These are phyloP conservation scores for Rhodofomes roseus DNA, from an alignment of 1,284 basidiomycete species.

Conservation along the genomic window DNA sequence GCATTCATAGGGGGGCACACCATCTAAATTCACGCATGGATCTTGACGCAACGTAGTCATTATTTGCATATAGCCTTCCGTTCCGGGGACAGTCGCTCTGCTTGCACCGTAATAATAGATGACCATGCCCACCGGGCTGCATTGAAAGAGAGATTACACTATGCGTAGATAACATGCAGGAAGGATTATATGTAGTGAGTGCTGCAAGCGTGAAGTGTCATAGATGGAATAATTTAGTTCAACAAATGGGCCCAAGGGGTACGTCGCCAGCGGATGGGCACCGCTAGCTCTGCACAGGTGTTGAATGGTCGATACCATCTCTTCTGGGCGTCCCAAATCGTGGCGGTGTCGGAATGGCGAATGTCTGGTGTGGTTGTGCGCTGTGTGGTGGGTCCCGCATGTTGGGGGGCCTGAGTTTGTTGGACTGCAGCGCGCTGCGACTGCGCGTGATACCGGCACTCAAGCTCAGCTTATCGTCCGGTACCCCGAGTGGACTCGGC, in stretches of 20 bases:
- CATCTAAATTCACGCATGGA: not conserved
- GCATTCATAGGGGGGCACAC: not conserved
- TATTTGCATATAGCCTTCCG: not conserved
- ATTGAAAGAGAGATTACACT: not conserved
- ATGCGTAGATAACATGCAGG: not conserved
- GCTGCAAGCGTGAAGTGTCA: slow-evolving; percentile 1
- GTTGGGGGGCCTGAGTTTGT: slow-evolving; percentile 36
- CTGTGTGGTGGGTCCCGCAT: slow-evolving; percentile 47
- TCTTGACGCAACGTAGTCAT: not conserved
- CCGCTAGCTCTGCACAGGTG: slow-evolving; percentile 4
- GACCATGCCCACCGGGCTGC: not conserved
- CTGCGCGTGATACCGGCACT: slow-evolving; percentile 56
- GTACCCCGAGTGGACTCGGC: slow-evolving; percentile 17
- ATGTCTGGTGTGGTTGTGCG: slow-evolving; percentile 49
- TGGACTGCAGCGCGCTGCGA: slow-evolving; percentile 49
- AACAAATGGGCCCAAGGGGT: not conserved
- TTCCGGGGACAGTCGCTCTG: no score
- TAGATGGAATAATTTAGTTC: slow-evolving; percentile 9
- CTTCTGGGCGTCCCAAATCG: slow-evolving; percentile 14
- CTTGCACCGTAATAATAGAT: not conserved
- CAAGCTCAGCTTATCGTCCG: slow-evolving; percentile 40
- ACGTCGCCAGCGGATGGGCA: not conserved
- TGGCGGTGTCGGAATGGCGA: slow-evolving; percentile 37
- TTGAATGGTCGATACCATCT: slow-evolving; percentile 4
- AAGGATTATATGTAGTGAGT: not conserved